Evolutionary conservation across 148 eudicot genomes (phyloP).

Genomic region (Fagopyrum esculentum): DNA sequence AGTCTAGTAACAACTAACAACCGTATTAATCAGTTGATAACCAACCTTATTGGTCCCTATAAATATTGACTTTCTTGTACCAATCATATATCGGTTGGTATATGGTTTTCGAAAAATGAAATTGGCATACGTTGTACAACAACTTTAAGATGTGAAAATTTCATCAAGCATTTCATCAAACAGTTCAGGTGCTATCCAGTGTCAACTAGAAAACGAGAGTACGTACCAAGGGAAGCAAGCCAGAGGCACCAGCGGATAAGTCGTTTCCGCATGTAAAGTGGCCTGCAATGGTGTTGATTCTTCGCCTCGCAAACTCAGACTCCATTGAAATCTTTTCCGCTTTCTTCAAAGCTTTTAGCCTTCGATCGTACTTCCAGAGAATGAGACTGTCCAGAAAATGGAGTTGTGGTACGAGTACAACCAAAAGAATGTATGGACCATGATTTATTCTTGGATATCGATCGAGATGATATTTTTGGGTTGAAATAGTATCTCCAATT

Average conservation of each 20-base stretch:
- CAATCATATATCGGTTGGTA: too few species aligned
- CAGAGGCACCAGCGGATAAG: constrained; percentile 28
- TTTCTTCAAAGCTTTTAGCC: not conserved
- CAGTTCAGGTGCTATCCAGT: not conserved
- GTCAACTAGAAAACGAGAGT: not conserved
- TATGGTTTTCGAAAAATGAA: too few species aligned
- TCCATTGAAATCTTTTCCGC: constrained; percentile 28
- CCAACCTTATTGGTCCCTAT: too few species aligned
- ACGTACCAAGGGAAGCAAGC: constrained; percentile 45
- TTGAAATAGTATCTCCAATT: not conserved
- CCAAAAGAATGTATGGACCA: not conserved
- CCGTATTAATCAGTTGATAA: too few species aligned
- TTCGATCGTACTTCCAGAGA: not conserved
- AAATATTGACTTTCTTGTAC: too few species aligned
- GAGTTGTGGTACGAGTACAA: not conserved
- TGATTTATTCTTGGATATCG: not conserved
- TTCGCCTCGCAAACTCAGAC: constrained; percentile 35
- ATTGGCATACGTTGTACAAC: too few species aligned
- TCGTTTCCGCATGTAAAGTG: constrained; percentile 44
- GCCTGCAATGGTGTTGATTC: constrained; percentile 39
- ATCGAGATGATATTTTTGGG: not conserved
- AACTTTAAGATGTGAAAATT: too few species aligned
- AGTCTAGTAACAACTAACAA: too few species aligned
- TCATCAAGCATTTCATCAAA: constrained; percentile 3
- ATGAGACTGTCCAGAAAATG: not conserved